Conservation (phyloP, 257 asterid genomes). For the Lycium barbarum region DNA sequence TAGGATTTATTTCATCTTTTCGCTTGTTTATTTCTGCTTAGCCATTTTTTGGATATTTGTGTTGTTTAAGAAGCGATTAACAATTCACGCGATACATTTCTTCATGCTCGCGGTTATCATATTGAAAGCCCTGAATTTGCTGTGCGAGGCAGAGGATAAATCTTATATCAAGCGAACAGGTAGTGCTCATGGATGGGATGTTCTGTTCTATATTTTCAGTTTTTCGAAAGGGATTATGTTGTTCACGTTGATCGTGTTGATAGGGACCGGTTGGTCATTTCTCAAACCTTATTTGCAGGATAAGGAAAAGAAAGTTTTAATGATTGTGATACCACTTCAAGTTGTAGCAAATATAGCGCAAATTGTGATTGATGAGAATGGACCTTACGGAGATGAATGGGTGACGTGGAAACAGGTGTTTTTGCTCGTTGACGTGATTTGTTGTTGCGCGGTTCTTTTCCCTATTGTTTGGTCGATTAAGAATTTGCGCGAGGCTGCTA, state of each 20-base stretch:
- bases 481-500: conserved; percentile 85
- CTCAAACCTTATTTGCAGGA: conserved; percentile 85
- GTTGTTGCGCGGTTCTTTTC: conserved; percentile 83
- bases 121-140: conserved; percentile 64
- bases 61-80: conserved; percentile 63
- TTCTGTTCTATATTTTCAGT: conserved; percentile 71
- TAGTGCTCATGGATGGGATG: conserved; percentile 87
- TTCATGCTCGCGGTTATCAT: conserved; percentile 77
- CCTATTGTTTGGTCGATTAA: conserved; percentile 94
- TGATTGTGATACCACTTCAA: conserved; percentile 83
- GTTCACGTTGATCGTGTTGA: conserved; percentile 76
- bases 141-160: conserved; percentile 89
- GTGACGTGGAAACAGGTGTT: conserved; percentile 80
- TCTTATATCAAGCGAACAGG: conserved; percentile 71
- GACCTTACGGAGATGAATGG: conserved; percentile 79
- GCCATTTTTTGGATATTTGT: conserved; percentile 60
- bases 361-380: conserved; percentile 80
- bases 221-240: conserved; percentile 70
- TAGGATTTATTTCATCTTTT: conserved; percentile 65
- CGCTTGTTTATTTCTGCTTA: conserved; percentile 56
- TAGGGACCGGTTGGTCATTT: conserved; percentile 93
- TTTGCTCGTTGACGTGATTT: conserved; percentile 78
- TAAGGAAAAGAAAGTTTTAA: conserved; percentile 87
- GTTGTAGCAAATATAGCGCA: conserved; percentile 86
- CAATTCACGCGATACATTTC: conserved; percentile 68